Conservation (phyloP, 2,329 filamentous ascomycete genomes). For the Colletotrichum tofieldiae region DNA sequence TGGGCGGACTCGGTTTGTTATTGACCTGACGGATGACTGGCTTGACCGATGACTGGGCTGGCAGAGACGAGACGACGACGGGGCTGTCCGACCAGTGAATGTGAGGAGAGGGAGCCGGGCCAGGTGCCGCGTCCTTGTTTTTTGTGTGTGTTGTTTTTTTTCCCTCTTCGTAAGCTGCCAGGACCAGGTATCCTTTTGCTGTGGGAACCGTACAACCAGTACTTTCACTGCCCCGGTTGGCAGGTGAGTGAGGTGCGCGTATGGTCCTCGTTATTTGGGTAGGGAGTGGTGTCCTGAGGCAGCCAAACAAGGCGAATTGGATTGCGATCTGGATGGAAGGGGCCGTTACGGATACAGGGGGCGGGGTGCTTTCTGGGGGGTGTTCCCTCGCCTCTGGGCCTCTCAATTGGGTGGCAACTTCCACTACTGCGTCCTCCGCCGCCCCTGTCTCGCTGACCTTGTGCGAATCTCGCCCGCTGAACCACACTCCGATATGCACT, state of each 20-base stretch:
- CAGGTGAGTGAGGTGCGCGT: constrained; percentile 29
- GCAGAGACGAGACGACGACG: constrained; percentile 18
- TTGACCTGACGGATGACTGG: constrained; percentile 15
- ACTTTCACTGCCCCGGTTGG: constrained; percentile 28
- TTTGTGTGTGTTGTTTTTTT: constrained; percentile 13
- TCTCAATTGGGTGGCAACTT: constrained; percentile 42
- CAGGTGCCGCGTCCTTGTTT: constrained; percentile 39
- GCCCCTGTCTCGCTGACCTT: constrained; percentile 35
- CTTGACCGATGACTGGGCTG: constrained; percentile 18
- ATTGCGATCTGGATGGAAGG: constrained; percentile 39
- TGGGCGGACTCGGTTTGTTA: constrained; percentile 20
- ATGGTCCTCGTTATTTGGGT: constrained; percentile 39
- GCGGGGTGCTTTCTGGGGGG: constrained; percentile 37
- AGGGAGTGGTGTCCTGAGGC: constrained; percentile 35
- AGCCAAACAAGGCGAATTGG: constrained; percentile 40
- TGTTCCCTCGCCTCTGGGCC: constrained; percentile 27
- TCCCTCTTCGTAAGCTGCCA: constrained; percentile 4
- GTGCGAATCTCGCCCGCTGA: constrained; percentile 35
- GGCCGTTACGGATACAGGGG: constrained; percentile 43
- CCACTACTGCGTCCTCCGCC: constrained; percentile 29
- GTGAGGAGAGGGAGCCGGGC: constrained; percentile 30
- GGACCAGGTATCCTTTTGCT: constrained; percentile 32
- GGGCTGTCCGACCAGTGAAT: constrained; percentile 32
- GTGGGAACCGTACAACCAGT: constrained; percentile 21
- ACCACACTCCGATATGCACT: constrained; percentile 28